Evolutionary conservation across 805 yeast species (phyloP).

Genomic region (Saturnispora ahearnii): DNA sequence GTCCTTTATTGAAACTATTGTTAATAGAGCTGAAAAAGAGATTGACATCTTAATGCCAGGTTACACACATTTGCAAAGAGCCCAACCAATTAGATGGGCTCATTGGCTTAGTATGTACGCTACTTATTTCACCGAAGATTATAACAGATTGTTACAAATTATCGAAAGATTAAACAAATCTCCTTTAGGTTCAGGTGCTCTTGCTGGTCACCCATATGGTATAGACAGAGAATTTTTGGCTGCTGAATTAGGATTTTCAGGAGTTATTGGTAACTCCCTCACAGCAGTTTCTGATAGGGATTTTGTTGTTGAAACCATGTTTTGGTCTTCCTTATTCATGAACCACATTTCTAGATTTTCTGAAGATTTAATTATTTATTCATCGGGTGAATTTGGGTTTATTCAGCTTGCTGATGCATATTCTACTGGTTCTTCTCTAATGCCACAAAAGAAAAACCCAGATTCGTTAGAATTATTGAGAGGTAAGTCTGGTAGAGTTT

Average conservation of each 20-base stretch:
- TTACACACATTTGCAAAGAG: constrained; percentile 95
- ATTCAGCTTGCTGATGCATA: constrained; percentile 92
- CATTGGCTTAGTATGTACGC: constrained; percentile 96
- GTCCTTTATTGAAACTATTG: constrained; percentile 56
- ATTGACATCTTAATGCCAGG: constrained; percentile 97
- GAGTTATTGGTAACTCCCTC: constrained; percentile 89
- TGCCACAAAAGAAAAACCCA: constrained; percentile 99
- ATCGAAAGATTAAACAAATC: constrained; percentile 75
- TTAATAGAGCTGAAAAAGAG: constrained; percentile 73
- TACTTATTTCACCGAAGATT: constrained; percentile 87
- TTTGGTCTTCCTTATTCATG: constrained; percentile 93
- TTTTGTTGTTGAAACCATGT: constrained; percentile 89
- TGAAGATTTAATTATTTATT: constrained; percentile 91
- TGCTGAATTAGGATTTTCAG: constrained; percentile 63
- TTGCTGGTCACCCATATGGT: constrained; percentile 99
- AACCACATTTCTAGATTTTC: constrained; percentile 91
- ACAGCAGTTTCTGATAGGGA: constrained; percentile 98
- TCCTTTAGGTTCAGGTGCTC: constrained; percentile 95
- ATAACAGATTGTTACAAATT: constrained; percentile 73
- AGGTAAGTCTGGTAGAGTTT: constrained; percentile 96
- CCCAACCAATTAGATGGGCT: constrained; percentile 99
- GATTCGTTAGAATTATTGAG: constrained; percentile 91
- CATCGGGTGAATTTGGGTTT: constrained; percentile 96
- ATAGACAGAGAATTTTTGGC: constrained; percentile 91
- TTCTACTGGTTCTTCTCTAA: constrained; percentile 94